Evolutionary conservation across 306 rosid genomes (phyloP).

Genomic region (Rosa chinensis): DNA sequence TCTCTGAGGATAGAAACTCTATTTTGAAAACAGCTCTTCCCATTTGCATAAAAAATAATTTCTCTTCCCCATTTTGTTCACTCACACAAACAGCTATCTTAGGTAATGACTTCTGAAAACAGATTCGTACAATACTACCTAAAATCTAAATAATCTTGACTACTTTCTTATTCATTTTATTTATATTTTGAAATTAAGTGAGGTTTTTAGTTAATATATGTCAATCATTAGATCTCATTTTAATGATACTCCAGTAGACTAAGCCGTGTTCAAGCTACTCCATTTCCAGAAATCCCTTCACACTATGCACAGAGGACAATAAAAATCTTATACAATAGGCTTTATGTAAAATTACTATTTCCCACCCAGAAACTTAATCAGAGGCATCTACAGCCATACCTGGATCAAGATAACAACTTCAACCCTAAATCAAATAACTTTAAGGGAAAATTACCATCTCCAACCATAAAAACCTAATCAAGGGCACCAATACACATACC

Average conservation of each 20-base stretch:
- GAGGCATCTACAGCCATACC: background rate
- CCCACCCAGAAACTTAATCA: background rate
- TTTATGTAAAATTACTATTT: background rate
- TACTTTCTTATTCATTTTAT: background rate
- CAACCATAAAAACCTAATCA: background rate
- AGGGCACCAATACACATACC: conserved; percentile 26
- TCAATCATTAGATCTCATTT: background rate
- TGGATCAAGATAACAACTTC: background rate
- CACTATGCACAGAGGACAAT: background rate
- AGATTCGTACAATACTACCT: background rate
- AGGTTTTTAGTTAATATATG: background rate
- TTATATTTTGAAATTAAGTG: background rate
- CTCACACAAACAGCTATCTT: background rate
- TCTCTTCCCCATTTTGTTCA: background rate
- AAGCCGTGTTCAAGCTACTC: background rate
- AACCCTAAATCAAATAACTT: background rate
- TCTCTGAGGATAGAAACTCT: background rate
- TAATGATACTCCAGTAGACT: background rate
- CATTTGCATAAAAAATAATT: background rate
- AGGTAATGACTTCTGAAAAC: background rate
- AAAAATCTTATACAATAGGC: background rate
- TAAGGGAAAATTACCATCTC: background rate
- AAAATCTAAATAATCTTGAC: background rate
- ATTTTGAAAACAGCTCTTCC: background rate
- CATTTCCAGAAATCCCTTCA: background rate